Evolutionary conservation across 768 basidiomycete genomes (phyloP).

Genomic region (Paxillus involutus): DNA sequence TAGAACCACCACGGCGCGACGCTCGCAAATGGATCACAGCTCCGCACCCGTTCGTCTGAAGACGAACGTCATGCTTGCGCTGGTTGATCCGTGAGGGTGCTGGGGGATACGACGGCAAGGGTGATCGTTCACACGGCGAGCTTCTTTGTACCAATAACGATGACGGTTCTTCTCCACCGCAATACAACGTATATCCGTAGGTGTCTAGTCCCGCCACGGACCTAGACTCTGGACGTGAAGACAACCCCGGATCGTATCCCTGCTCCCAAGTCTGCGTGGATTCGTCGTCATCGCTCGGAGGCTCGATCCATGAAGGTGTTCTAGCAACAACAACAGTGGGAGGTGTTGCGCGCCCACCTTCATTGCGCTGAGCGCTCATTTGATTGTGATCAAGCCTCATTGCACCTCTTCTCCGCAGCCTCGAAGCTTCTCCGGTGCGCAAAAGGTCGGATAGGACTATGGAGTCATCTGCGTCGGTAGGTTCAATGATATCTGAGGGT

Average conservation of each 20-base stretch:
- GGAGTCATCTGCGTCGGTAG: conserved; percentile 59
- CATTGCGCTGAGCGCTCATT: conserved; percentile 27
- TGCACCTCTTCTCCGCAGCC: conserved; percentile 71
- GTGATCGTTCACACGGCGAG: conserved; percentile 32
- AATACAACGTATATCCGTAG: conserved; percentile 39
- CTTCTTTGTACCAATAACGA: conserved; percentile 6
- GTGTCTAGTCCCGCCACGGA: conserved; percentile 18
- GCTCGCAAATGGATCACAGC: conserved; percentile 58
- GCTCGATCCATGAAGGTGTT: conserved; percentile 35
- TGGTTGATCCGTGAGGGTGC: conserved; percentile 20
- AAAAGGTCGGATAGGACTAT: conserved; percentile 74
- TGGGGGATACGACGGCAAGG: conserved; percentile 36
- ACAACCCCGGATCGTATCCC: conserved; percentile 28
- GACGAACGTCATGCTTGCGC: conserved; percentile 5
- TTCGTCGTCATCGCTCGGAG: conserved; percentile 32
- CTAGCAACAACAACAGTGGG: conserved; percentile 27
- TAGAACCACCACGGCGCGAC: conserved; percentile 48
- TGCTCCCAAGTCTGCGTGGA: conserved; percentile 34
- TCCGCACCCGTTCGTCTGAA: conserved; percentile 58
- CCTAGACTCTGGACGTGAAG: conserved; percentile 22
- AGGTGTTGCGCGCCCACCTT: conserved; percentile 22
- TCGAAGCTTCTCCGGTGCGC: conserved; percentile 71
- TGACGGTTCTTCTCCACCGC: conserved; percentile 35
- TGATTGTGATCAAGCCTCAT: conserved; percentile 56
- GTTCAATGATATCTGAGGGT: conserved; percentile 23